phyloP scores from a whole-genome alignment of 73 alveolate genomes.

The Paramecium sonneborni region DNA sequence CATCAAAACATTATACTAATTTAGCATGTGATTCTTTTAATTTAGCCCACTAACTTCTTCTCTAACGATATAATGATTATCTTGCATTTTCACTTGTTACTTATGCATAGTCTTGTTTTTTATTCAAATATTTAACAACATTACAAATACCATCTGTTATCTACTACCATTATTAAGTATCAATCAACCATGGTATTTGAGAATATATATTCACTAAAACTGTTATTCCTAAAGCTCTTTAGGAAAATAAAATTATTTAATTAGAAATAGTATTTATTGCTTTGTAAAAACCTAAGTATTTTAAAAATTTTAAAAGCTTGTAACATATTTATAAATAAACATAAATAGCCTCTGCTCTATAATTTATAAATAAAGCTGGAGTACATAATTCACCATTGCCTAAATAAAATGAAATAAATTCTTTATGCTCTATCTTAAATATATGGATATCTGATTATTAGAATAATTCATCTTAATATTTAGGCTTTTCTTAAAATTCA shows the following conservation, averaged over 20 bases:
- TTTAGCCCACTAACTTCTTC: not conserved
- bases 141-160: conserved; percentile 11
- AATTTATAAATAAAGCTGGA: not conserved
- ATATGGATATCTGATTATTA: not conserved
- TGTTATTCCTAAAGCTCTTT: not conserved
- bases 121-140: not conserved
- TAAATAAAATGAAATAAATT: not conserved
- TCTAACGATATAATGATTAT: not conserved
- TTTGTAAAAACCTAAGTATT: not conserved
- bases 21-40: not conserved
- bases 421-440: not conserved
- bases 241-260: not conserved
- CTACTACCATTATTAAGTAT: not conserved
- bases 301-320: not conserved
- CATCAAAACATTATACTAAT: not conserved
- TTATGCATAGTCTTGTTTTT: not conserved
- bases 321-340: not conserved
- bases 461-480: not conserved
- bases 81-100: conserved; percentile 10
- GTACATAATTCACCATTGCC: not conserved
- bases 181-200: conserved; percentile 16
- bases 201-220: not conserved
- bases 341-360: conserved; percentile 3
- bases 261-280: not conserved
- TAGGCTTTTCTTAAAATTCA: not conserved